Base-by-base conservation (phyloP, 192 early-diverging fungal genomes). In the Coemansia sp. region DNA sequence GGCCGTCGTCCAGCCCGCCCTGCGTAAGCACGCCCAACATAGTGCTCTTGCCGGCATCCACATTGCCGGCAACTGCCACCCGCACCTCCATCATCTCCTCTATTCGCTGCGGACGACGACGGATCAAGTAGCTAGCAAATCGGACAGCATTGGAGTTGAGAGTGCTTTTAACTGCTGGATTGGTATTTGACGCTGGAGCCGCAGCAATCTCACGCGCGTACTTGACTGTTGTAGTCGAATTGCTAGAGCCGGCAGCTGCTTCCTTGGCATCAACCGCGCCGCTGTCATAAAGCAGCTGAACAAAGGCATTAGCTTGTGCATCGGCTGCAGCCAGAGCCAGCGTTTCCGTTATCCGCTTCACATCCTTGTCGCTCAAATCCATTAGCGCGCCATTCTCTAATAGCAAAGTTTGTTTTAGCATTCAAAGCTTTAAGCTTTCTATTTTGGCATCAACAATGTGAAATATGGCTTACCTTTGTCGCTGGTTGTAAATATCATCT, bases 21-120 rank as follows among this genome's bases (percentile, higher is more conserved):
- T 93, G 93, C 6, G 94, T 96, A 42, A 96, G 64, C 8, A 94
- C 92, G 18, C 94, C 94, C 20, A 96, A 72, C 54, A 93, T 70
- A 1, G 94, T 96, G 38, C 87, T 89, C 81, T 94, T 96, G 35
- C 86, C 86, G 46, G 87, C 84, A 47, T 87, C 87, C 19, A 96
- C 92, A 73, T 96, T 96, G 58, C 94, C 94, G 21, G 86, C 90
- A 23, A 94, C 91, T 13, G 88, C 89, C 10, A 96, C 85, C 8
- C 94, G 84, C 50, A 94, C 75, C 69, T 96, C 94, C 18, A 88
- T 66, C 42, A 96, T 67, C 30, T 90, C 81, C 60, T 94, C 87
- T n/a, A 91, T 82, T n/a, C 84, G 79, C 19, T 77, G 78, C 6
- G 88, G 82, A n/a, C 73, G 65, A 47, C 81, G 82, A 26, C 94